Conservation (phyloP, 768 basidiomycete genomes). For the Symmetrospora coprosmae region DNA sequence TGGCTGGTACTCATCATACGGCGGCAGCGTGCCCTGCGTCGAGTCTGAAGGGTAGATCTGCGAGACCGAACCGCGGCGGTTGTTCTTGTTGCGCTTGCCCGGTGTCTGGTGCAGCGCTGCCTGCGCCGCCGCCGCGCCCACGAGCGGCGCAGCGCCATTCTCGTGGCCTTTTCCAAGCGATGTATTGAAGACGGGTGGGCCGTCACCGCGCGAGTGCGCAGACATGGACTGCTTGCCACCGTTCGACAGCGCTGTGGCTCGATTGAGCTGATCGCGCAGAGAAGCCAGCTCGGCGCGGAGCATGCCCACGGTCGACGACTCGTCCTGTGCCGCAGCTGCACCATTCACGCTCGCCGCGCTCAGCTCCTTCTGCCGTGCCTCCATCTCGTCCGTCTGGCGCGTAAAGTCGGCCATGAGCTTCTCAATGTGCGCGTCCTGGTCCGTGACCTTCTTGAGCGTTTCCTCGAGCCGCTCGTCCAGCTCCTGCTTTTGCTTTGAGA, state of each 20-base stretch:
- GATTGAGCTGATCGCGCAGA: constrained; percentile 86
- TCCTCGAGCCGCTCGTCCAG: constrained; percentile 71
- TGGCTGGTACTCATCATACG: constrained; percentile 19
- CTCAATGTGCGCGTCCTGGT: constrained; percentile 72
- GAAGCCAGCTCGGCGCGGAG: constrained; percentile 84
- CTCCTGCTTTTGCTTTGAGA: constrained; percentile 59
- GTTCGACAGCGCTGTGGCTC: constrained; percentile 71
- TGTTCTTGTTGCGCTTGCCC: constrained; percentile 22
- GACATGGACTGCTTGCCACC: constrained; percentile 29
- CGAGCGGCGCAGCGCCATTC: constrained; percentile 44
- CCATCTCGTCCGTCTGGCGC: constrained; percentile 59
- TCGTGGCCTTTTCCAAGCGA: constrained; percentile 43
- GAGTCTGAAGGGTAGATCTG: constrained; percentile 32
- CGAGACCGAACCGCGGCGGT: constrained; percentile 25
- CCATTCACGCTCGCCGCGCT: constrained; percentile 28
- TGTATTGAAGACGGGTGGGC: constrained; percentile 36
- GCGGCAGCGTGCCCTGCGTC: constrained; percentile 7
- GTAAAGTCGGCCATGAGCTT: constrained; percentile 64
- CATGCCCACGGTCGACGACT: constrained; percentile 68
- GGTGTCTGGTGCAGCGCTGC: constrained; percentile 40
- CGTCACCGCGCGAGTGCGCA: constrained; percentile 33
- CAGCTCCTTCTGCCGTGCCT: constrained; percentile 53
- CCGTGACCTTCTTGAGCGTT: constrained; percentile 52
- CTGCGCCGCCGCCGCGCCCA: constrained; percentile 48
- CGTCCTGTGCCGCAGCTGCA: constrained; percentile 58